Conservation (phyloP, 495 filamentous ascomycete species). For the Penicillium arizonense region DNA sequence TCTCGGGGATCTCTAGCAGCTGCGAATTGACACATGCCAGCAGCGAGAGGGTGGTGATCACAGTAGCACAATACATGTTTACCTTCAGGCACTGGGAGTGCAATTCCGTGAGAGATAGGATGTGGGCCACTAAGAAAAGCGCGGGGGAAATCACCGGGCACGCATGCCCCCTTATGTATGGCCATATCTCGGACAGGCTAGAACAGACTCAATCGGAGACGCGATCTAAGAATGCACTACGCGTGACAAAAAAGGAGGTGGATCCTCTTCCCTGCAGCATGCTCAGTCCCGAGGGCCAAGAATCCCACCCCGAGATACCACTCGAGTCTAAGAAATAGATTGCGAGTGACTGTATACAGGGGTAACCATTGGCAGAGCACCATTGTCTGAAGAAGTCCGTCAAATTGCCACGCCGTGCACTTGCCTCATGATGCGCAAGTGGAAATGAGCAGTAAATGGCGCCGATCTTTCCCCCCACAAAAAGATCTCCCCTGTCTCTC, state of each 20-base stretch:
- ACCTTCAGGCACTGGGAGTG: background rate
- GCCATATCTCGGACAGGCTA: background rate
- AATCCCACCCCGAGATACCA: constrained; percentile 24
- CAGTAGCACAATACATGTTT: constrained; percentile 18
- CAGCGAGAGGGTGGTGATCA: constrained; percentile 11
- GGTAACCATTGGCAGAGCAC: constrained; percentile 4
- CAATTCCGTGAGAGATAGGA: background rate
- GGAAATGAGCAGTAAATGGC: constrained; percentile 13
- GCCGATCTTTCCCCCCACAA: constrained; percentile 22
- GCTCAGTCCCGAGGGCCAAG: background rate
- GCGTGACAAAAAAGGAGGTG: constrained; percentile 7
- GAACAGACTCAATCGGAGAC: background rate
- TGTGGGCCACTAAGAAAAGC: background rate
- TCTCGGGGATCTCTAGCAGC: constrained; percentile 18
- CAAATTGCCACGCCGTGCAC: constrained; percentile 16
- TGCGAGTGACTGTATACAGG: constrained; percentile 13
- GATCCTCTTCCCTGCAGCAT: constrained; percentile 1
- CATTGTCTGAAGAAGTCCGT: background rate
- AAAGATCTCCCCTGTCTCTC: constrained; percentile 16
- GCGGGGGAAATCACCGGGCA: constrained; percentile 2
- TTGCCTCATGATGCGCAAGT: constrained; percentile 19
- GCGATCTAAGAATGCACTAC: constrained; percentile 5
- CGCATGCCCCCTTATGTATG: background rate
- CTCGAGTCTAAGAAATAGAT: constrained; percentile 21
- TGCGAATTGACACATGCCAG: constrained; percentile 22